Evolutionary conservation across 2,329 filamentous ascomycete species (phyloP), one percentile per base, ranked within the genome.

Genomic region (Monosporascus sp.): DNA sequence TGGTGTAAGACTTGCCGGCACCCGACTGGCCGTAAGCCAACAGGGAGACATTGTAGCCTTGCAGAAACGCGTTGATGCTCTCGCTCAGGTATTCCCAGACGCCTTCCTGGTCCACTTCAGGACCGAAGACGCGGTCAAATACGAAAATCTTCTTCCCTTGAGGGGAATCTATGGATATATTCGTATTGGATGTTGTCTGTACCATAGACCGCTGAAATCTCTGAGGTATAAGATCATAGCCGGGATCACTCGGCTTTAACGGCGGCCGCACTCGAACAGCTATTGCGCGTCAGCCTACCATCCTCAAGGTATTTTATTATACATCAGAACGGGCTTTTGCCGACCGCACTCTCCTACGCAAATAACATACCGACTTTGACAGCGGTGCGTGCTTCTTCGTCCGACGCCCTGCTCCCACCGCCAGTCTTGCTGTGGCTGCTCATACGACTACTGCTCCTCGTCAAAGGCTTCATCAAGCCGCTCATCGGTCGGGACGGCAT

Each of bases 41-140:
- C 49, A 99, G 84, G 3, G 94, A 99, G 54, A 99, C 94, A 82
- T 99, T 99, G 81, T 97, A 99, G 51, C 94, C 94, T 67, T 97
- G 90, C 1, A 94, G 77, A 63, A 99, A 99, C 2, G 92, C 89
- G 62, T 80, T 84, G 61, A 97, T 88, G 63, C 91, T 95, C 62
- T 99, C 94, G 57, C 84, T 84, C 48, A 99, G 77, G 65, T 99
- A 99, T 47, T 96, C 89, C 89, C 93, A 99, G 47, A 99, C 76
- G 47, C 92, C 93, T 60, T 94, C 88, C 70, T 99, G 94, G 55
- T 83, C 81, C 7, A 91, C 80, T 2, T 94, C 87, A 62, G 92
- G 85, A 35, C 85, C 81, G 67, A 99, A 99, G 5, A 99, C 92
- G 57, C 91, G 87, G 72, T 99, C 94, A 68, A 99, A 99, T 20